Evolutionary conservation across 1,139 yeast genomes (phyloP), one percentile per base, ranked within the genome.

Genomic region (Meyerozyma sp.): DNA sequence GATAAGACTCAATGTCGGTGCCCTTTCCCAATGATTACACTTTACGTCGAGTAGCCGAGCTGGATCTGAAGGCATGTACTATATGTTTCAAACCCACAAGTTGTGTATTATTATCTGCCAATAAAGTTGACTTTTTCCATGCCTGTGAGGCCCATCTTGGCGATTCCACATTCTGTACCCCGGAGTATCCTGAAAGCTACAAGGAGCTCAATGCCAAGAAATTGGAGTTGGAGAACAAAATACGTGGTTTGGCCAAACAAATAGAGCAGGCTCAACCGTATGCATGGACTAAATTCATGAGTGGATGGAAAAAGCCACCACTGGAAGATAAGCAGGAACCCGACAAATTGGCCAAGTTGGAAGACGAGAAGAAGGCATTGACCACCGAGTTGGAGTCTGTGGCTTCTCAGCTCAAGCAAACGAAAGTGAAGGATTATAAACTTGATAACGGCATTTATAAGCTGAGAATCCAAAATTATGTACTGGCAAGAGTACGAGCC

Each of bases 21-120:
- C 75, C 79, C 4, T 80, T 82, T 55, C 65, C 70, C 32, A 82
- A 82, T 58, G 60, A 62, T n/a, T 83, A 83, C 58, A 68, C 63
- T 30, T 59, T 71, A 10, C 66, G 88, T 40, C 66, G 66, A 42
- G 94, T 86, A 2, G 81, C 88, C 0, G 70, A 69, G 3, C 50
- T 69, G n/a, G 78, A 75, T 45, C 56, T 77, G 42, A 77, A 76
- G 53, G 70, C 91, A 0, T 86, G 95, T 54, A 56, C 67, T 39
- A 68, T 86, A 28, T 87, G 95, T 62, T 82, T 71, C 57, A 82
- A 81, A 50, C 88, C 93, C 1, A 67, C 88, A 0, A 52, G 70
- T 1, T 69, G 77, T 0, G 95, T 86, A 2, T 63, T 86, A 32
- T 72, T 83, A n/a, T 68, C 82, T 2, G 63, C 62, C 2, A 67